These are phyloP conservation scores for Neurospora crassa DNA, from an alignment of 2,329 filamentous ascomycete species.

Conservation along the genomic window DNA sequence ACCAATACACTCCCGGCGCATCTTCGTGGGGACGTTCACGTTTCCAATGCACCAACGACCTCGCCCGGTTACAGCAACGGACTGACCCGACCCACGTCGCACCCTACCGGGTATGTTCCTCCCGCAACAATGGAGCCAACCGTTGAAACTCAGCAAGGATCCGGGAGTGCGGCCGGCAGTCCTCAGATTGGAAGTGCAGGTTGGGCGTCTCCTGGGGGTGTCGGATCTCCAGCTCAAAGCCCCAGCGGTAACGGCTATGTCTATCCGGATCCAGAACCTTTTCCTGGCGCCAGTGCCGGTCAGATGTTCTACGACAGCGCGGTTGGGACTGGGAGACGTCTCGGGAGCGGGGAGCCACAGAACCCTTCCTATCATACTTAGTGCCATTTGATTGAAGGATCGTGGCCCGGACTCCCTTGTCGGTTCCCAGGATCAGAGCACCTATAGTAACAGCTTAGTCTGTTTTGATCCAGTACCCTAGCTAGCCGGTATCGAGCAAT, in stretches of 20 bases:
- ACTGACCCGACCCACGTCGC: slow-evolving; percentile 64
- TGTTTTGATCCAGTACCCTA: not conserved
- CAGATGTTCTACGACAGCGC: slow-evolving; percentile 66
- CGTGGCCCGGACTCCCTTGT: slow-evolving; percentile 46
- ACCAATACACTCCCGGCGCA: slow-evolving; percentile 75
- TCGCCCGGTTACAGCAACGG: slow-evolving; percentile 48
- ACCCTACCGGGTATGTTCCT: slow-evolving; percentile 74
- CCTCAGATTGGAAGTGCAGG: slow-evolving; percentile 75
- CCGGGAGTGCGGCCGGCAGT: slow-evolving; percentile 66
- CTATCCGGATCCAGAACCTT: slow-evolving; percentile 75
- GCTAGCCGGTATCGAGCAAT: not conserved
- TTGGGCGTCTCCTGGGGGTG: slow-evolving; percentile 79
- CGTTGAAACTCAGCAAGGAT: slow-evolving; percentile 60
- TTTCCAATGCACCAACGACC: slow-evolving; percentile 59
- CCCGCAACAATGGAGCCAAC: slow-evolving; percentile 79
- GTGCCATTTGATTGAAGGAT: slow-evolving; percentile 55
- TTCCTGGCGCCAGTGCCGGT: slow-evolving; percentile 48
- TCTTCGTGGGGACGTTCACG: slow-evolving; percentile 62
- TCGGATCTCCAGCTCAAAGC: slow-evolving; percentile 59
- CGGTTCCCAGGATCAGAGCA: slow-evolving; percentile 29
- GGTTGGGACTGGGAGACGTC: slow-evolving; percentile 51
- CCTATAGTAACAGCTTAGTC: not conserved
- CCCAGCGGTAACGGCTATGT: slow-evolving; percentile 54
- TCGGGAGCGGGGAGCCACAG: slow-evolving; percentile 63
- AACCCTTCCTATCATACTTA: slow-evolving; percentile 28